phyloP scores from a whole-genome alignment of 176 grass and related monocot species.

The Carex cristatella region DNA sequence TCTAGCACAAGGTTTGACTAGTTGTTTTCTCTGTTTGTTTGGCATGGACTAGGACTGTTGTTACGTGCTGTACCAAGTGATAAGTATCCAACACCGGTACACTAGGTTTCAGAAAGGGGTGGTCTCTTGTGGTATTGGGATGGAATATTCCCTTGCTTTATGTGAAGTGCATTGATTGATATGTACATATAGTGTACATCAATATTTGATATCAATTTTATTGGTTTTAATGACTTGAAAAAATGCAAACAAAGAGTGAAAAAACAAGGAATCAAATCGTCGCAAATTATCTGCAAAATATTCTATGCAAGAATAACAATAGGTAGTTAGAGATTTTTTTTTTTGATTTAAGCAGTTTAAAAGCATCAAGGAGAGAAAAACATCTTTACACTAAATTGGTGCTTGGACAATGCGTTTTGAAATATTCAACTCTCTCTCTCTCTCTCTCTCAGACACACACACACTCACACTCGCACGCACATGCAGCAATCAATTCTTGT shows the following conservation, averaged over 20 bases:
- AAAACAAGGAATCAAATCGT: neutral
- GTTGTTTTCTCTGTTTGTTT: neutral
- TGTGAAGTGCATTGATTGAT: neutral
- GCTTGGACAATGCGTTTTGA: neutral
- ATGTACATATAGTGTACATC: neutral
- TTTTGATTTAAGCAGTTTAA: neutral
- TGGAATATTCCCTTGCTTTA: neutral
- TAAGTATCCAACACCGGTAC: neutral
- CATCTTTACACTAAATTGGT: neutral
- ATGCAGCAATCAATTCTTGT: neutral
- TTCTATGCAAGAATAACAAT: neutral
- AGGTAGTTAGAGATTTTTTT: neutral
- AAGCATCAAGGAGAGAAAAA: neutral
- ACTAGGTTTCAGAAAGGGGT: neutral
- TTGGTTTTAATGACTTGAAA: neutral
- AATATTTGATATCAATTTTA: neutral
- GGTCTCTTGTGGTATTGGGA: neutral
- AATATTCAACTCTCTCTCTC: neutral
- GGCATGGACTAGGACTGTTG: neutral
- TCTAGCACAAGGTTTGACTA: constrained; percentile 53
- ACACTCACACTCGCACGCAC: neutral
- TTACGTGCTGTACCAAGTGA: neutral
- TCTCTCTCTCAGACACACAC: no score
- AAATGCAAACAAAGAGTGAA: neutral
- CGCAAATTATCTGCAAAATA: neutral